Evolutionary conservation across 306 rosid genomes (phyloP), one percentile per base, ranked within the genome.

Genomic region (Spatholobus suberectus): DNA sequence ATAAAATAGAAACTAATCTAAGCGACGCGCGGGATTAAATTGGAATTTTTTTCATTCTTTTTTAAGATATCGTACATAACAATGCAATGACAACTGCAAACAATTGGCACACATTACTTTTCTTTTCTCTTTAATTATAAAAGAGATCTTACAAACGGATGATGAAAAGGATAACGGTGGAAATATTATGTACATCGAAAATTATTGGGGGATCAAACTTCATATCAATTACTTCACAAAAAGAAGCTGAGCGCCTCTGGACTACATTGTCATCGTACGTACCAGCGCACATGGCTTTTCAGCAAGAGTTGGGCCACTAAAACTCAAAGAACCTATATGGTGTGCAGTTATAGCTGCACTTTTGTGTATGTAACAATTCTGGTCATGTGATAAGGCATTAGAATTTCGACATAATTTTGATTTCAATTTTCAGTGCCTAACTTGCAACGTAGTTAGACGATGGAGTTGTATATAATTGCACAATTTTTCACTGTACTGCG

Each of bases 221-320:
- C 4, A 26, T 10, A 12, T 62, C 44, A 76, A 17, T 57, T 58
- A 35, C 26, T 57, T 40, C 41, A 40, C 12, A 59, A 76, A n/a
- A 41, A 59, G 43, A 59, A 41, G 70, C 15, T 13, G 29, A 43
- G 21, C n/a, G 8, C 17, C 27, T 49, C 59, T 47, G 29, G 14
- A 10, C 26, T 27, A 47, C 38, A 34, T 18, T 34, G 6, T 35
- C 10, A 73, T 37, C 27, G 79, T 75, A 61, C 62, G 34, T 57
- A n/a, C n/a, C n/a, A 61, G 12, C 1, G 73, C 62, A 63, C 70
- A 76, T 59, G 80, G 43, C 43, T 59, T 59, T 59, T 76, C 79
- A 55, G 69, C n/a, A 24, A 37, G 68, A 20, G 68, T 54, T 54
- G 76, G 77, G 46, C 63, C 77, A n/a, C 77, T 34, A 37, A 34